A percentile compares a stretch with the other conserved stretches of the same genome.
Evolutionary conservation across 2,329 filamentous ascomycete species (phyloP).

Genomic region (Microdochium nivale): DNA sequence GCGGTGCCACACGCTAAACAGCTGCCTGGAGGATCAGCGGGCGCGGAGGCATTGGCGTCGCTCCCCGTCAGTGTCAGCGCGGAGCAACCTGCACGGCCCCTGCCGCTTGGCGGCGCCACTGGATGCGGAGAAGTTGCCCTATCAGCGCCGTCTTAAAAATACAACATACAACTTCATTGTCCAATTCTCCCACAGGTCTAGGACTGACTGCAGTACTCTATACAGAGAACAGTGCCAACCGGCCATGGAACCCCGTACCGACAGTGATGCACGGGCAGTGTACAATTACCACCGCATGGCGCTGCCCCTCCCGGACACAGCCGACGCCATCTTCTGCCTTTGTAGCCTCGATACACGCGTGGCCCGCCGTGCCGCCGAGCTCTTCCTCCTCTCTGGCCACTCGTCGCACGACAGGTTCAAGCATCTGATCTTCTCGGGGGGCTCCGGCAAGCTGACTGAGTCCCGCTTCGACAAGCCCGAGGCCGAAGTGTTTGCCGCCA

Average conservation of each 20-base stretch:
- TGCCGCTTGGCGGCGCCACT: neutral
- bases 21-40: neutral
- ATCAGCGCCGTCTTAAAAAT: too few relatives aligned
- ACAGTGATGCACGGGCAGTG: conserved; percentile 24
- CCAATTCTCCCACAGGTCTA: too few relatives aligned
- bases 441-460: conserved; percentile 29
- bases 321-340: conserved; percentile 35
- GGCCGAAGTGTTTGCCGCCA: conserved; percentile 31
- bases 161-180: too few relatives aligned
- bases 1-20: too few relatives aligned
- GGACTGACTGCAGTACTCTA: too few relatives aligned
- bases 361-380: conserved; percentile 29
- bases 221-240: too few relatives aligned
- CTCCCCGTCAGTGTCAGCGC: too few relatives aligned
- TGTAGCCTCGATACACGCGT: conserved; percentile 38
- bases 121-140: too few relatives aligned
- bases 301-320: conserved; percentile 21
- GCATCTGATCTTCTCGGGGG: conserved; percentile 34
- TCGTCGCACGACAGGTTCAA: conserved; percentile 13
- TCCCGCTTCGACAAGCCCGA: conserved; percentile 29
- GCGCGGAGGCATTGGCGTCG: neutral
- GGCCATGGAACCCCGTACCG: neutral
- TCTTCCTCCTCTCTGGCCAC: conserved; percentile 24
- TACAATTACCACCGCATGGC: conserved; percentile 35
- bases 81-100: neutral